phyloP scores from a whole-genome alignment of 768 basidiomycete species.

The Serendipita sp. region DNA sequence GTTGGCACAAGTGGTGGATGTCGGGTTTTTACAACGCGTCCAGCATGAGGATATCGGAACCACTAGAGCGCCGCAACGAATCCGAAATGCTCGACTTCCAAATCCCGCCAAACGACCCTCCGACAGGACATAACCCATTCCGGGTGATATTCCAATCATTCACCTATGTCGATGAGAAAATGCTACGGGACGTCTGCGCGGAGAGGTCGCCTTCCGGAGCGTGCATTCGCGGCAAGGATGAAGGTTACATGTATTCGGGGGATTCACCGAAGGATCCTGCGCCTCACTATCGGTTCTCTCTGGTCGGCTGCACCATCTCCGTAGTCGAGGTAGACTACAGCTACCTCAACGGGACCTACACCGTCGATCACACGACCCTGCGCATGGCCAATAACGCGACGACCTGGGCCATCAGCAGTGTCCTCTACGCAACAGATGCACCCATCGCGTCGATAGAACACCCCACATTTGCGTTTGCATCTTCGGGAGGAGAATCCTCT shows the following conservation, averaged over 20 bases:
- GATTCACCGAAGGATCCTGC: not conserved
- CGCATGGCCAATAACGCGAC: not conserved
- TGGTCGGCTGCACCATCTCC: not conserved
- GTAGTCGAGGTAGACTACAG: not conserved
- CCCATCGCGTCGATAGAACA: not conserved
- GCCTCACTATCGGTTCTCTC: not conserved
- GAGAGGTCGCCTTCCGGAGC: not conserved
- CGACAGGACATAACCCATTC: not conserved
- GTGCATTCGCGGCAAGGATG: not conserved
- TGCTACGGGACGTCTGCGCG: not conserved
- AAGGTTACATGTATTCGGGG: not conserved
- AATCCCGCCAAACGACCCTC: not conserved
- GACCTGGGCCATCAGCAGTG: not conserved
- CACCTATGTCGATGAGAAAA: not conserved
- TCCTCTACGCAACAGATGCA: not conserved
- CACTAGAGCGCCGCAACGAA: not conserved
- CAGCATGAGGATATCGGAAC: not conserved
- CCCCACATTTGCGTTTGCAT: not conserved
- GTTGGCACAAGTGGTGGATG: not conserved
- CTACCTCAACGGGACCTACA: slow-evolving; percentile 1
- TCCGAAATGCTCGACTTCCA: not conserved
- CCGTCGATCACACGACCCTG: not conserved
- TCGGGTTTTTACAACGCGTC: not conserved
- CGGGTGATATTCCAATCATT: not conserved
- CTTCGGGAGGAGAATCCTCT: not conserved